Evolutionary conservation across 2,329 filamentous ascomycete species (phyloP), one percentile per base, ranked within the genome.

Genomic region (Colletotrichum filicis): DNA sequence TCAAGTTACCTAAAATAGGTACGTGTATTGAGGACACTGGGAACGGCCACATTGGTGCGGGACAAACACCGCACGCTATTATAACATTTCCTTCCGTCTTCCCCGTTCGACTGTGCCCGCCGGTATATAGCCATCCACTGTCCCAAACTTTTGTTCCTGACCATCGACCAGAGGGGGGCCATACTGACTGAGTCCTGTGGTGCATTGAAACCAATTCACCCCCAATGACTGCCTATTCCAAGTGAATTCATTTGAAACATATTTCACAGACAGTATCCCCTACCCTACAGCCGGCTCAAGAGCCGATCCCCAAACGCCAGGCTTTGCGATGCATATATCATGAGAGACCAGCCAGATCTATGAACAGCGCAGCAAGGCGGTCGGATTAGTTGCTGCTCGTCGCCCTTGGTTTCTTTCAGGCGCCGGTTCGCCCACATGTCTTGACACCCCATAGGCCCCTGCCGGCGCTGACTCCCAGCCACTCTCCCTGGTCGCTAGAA

Each of bases 401-500:
- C 26, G 70, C 35, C 64, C 22, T 62, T 37, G 24, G 28, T 24
- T 14, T 35, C 57, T 63, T 74, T 74, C 68, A 72, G 37, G 60
- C 58, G 49, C 70, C 66, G 49, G 63, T 30, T 32, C 62, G 73
- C 56, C 69, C 72, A 46, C 76, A 81, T 60, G 81, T 79, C 77
- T 82, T 82, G 42, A 95, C 92, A 30, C 94, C 94, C 94, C 94
- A 97, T 42, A 97, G 90, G 5, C 94, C 94, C 74, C 94, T 87
- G 24, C 94, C 94, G 22, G 93, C 94, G 78, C 92, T 93, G 2
- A 97, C 93, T 57, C 94, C 94, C 7, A 97, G 85, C 94, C 94
- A 97, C 77, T 97, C 94, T 24, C 93, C 93, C 19, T 89, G 90
- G 71, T 95, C 93, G 22, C 85, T 86, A 35, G 92, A 84, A 26